phyloP scores from a whole-genome alignment of 768 basidiomycete genomes.

The Lyophyllum shimeji region DNA sequence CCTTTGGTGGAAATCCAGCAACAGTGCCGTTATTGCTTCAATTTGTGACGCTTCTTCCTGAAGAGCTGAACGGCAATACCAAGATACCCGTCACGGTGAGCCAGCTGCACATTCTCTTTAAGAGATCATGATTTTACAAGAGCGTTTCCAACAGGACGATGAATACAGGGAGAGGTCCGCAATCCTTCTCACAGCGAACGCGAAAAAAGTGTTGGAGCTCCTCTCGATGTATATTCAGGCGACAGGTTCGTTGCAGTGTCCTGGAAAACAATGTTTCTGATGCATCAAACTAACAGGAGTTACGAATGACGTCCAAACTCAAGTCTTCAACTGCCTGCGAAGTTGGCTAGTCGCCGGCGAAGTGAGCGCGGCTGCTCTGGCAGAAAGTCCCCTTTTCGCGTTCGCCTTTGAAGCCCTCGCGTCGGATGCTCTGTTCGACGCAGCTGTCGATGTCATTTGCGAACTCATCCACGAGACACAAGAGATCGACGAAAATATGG shows the following conservation, averaged over 20 bases:
- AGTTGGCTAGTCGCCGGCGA: slow-evolving; percentile 92
- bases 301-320: slow-evolving; percentile 71
- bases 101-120: slow-evolving; percentile 12
- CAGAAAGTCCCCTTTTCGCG: slow-evolving; percentile 75
- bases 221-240: slow-evolving; percentile 89
- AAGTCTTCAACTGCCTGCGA: slow-evolving; percentile 82
- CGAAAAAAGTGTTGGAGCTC: slow-evolving; percentile 71
- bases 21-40: slow-evolving; percentile 85
- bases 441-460: slow-evolving; percentile 88
- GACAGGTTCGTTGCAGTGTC: slow-evolving; percentile 53
- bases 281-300: slow-evolving; percentile 58
- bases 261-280: background rate
- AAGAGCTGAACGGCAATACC: slow-evolving; percentile 82
- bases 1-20: slow-evolving; percentile 79
- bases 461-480: slow-evolving; percentile 98
- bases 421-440: slow-evolving; percentile 87
- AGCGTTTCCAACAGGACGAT: slow-evolving; percentile 53
- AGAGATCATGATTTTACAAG: background rate
- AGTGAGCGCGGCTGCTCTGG: slow-evolving; percentile 60
- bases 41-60: slow-evolving; percentile 88
- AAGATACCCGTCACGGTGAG: slow-evolving; percentile 87
- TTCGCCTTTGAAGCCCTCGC: slow-evolving; percentile 83
- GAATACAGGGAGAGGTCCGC: slow-evolving; percentile 66
- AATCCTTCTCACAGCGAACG: slow-evolving; percentile 64
- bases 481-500: slow-evolving; percentile 93